These are phyloP conservation scores for Penicillium sclerotiorum DNA, from an alignment of 2,329 filamentous ascomycete genomes.

Conservation along the genomic window DNA sequence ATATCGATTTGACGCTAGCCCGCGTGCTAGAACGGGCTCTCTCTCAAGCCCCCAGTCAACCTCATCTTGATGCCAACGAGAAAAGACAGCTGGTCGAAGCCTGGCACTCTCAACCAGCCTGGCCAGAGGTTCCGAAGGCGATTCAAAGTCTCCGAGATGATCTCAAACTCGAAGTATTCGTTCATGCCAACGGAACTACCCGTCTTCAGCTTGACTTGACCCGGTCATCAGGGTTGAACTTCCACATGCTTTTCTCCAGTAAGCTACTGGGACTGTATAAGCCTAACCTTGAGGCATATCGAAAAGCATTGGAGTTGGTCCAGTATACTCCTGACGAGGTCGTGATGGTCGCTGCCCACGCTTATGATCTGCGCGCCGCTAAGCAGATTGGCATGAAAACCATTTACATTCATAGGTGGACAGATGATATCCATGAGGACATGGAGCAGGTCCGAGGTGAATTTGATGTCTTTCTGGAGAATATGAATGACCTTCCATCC, in stretches of 20 bases:
- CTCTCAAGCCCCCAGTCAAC: slow-evolving; percentile 15
- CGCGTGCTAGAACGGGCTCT: slow-evolving; percentile 45
- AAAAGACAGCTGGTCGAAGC: slow-evolving; percentile 34
- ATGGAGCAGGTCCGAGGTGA: slow-evolving; percentile 45
- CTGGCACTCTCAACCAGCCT: slow-evolving; percentile 56
- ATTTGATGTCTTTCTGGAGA: slow-evolving; percentile 42
- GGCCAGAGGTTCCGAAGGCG: slow-evolving; percentile 54
- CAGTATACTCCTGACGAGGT: slow-evolving; percentile 50
- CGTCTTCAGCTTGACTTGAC: slow-evolving; percentile 58
- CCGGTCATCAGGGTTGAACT: slow-evolving; percentile 51
- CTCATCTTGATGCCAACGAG: slow-evolving; percentile 20
- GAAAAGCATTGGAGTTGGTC: slow-evolving; percentile 50
- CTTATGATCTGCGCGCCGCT: slow-evolving; percentile 56
- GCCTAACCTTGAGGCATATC: slow-evolving; percentile 52
- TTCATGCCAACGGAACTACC: slow-evolving; percentile 59
- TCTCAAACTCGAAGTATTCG: slow-evolving; percentile 48
- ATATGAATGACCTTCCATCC: slow-evolving; percentile 20
- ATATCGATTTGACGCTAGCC: slow-evolving; percentile 56
- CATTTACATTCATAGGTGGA: slow-evolving; percentile 56
- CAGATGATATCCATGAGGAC: slow-evolving; percentile 56
- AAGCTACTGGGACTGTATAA: slow-evolving; percentile 55
- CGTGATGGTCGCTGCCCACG: slow-evolving; percentile 58
- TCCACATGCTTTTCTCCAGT: slow-evolving; percentile 57
- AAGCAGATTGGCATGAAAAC: slow-evolving; percentile 54
- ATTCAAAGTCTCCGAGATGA: slow-evolving; percentile 43